Conservation (phyloP, 495 filamentous ascomycete genomes). For the Tuber aestivum region DNA sequence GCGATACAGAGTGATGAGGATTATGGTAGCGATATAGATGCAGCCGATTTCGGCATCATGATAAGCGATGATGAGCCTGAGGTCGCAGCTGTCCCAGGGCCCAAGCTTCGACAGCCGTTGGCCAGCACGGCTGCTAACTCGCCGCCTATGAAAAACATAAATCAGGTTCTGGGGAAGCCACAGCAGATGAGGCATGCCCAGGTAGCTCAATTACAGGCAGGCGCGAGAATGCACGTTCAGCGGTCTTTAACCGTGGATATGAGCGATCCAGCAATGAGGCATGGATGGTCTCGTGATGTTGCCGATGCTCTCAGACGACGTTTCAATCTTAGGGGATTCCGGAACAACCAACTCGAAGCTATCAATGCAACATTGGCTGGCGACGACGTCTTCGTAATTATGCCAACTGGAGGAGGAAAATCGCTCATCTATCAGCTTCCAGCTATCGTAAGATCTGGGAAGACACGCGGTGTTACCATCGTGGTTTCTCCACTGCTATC, state of each 20-base stretch:
- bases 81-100: neutral
- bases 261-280: slow-evolving; percentile 46
- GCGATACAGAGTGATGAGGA: slow-evolving; percentile 39
- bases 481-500: slow-evolving; percentile 92
- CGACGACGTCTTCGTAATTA: slow-evolving; percentile 85
- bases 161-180: slow-evolving; percentile 28
- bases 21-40: slow-evolving; percentile 39
- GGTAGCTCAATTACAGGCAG: slow-evolving; percentile 14
- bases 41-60: slow-evolving; percentile 22
- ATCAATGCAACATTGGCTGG: slow-evolving; percentile 87
- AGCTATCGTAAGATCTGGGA: slow-evolving; percentile 72
- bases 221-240: slow-evolving; percentile 30
- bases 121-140: slow-evolving; percentile 26
- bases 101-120: slow-evolving; percentile 14
- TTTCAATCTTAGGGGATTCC: slow-evolving; percentile 78
- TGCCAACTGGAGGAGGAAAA: slow-evolving; percentile 97
- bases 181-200: slow-evolving; percentile 15
- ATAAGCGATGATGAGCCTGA: slow-evolving; percentile 36
- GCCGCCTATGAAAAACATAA: slow-evolving; percentile 21
- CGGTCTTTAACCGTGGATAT: slow-evolving; percentile 35
- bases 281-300: slow-evolving; percentile 82
- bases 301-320: slow-evolving; percentile 65
- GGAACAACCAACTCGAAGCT: slow-evolving; percentile 87
- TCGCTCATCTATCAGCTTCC: slow-evolving; percentile 95
- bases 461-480: slow-evolving; percentile 77